phyloP scores from a whole-genome alignment of 225 moss, liverwort and hornwort species.

The Pseudisothecium myosuroides region DNA sequence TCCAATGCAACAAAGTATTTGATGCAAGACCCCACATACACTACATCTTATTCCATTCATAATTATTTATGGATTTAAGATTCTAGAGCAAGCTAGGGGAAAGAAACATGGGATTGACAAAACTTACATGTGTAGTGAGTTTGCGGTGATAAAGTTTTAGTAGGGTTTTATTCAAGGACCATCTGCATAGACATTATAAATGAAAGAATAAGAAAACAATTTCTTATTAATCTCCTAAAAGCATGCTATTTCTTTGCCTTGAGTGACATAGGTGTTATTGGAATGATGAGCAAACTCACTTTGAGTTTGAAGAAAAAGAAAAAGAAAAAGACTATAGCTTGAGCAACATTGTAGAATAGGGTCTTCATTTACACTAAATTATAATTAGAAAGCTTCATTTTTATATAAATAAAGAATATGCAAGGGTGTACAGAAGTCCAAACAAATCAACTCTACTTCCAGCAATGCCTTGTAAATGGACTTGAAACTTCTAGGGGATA shows the following conservation, averaged over 20 bases:
- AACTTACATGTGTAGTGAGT: neutral
- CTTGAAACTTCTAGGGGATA: neutral
- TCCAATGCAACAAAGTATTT: neutral
- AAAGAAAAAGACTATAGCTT: neutral
- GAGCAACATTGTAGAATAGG: neutral
- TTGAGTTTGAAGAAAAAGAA: neutral
- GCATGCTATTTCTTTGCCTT: neutral
- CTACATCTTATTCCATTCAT: neutral
- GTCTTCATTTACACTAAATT: neutral
- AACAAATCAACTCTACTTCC: neutral
- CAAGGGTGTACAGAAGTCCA: accelerated
- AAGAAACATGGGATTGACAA: neutral
- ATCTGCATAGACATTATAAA: neutral
- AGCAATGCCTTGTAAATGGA: neutral
- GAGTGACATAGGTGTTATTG: neutral
- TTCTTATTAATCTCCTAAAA: neutral
- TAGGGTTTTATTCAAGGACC: neutral
- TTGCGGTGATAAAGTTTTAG: neutral
- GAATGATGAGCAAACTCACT: neutral
- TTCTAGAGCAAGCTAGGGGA: neutral
- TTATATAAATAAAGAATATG: neutral
- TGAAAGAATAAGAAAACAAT: neutral
- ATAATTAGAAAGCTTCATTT: neutral
- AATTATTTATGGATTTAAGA: neutral
- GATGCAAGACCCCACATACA: neutral